phyloP scores from a whole-genome alignment of 2,329 filamentous ascomycete species.

The Ophiostoma quercus region DNA sequence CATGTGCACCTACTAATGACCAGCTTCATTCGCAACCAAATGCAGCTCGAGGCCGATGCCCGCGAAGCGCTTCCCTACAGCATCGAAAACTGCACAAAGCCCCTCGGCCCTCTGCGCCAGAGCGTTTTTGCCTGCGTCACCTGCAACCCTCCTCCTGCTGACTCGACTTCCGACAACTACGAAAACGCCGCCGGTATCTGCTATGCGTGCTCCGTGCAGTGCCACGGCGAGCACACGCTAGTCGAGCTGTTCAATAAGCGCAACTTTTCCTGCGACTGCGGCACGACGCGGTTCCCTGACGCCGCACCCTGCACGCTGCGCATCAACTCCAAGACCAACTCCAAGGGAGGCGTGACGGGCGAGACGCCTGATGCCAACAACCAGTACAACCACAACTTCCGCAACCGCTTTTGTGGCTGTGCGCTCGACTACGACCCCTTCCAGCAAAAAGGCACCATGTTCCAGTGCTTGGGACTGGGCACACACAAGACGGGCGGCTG shows the following conservation, averaged over 20 bases:
- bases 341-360: slow-evolving; percentile 69
- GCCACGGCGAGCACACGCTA: slow-evolving; percentile 88
- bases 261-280: slow-evolving; percentile 94
- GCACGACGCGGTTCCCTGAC: slow-evolving; percentile 70
- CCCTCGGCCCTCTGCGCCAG: slow-evolving; percentile 83
- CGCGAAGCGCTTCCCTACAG: slow-evolving; percentile 92
- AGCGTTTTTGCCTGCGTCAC: slow-evolving; percentile 88
- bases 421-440: slow-evolving; percentile 81
- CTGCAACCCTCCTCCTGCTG: slow-evolving; percentile 76
- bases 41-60: slow-evolving; percentile 88
- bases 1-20: background rate
- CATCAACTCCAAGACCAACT: slow-evolving; percentile 64
- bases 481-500: slow-evolving; percentile 77
- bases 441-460: slow-evolving; percentile 94
- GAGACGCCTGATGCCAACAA: slow-evolving; percentile 69
- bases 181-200: slow-evolving; percentile 72
- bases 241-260: slow-evolving; percentile 96
- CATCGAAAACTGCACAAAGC: slow-evolving; percentile 87
- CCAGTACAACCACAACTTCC: slow-evolving; percentile 93
- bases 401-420: slow-evolving; percentile 88
- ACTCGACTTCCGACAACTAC: slow-evolving; percentile 42
- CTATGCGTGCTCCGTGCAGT: slow-evolving; percentile 94
- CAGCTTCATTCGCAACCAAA: slow-evolving; percentile 75
- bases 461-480: slow-evolving; percentile 85
- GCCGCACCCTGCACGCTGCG: slow-evolving; percentile 72